A percentile compares a stretch with the other conserved stretches of the same genome.
These are phyloP conservation scores for Trichoderma sp. DNA, from an alignment of 2,329 filamentous ascomycete genomes.

Conservation along the genomic window DNA sequence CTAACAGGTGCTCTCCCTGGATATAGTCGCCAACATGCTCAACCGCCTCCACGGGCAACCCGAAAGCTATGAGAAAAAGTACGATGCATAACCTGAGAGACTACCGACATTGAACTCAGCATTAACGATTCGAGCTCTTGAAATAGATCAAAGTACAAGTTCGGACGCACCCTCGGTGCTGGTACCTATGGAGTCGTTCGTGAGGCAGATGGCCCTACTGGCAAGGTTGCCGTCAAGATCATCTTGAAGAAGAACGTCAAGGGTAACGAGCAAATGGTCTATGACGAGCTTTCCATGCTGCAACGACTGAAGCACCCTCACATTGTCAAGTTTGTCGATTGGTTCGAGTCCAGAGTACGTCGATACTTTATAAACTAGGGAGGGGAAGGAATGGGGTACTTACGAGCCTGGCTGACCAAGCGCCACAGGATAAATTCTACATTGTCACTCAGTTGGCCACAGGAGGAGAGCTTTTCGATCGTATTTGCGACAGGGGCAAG, in stretches of 20 bases:
- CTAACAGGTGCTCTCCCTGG: neutral
- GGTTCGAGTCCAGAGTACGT: conserved; percentile 94
- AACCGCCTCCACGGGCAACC: conserved; percentile 96
- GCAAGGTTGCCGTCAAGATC: conserved; percentile 95
- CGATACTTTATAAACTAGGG: neutral
- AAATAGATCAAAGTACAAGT: conserved; percentile 77
- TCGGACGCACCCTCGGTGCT: conserved; percentile 90
- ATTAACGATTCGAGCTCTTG: conserved; percentile 19
- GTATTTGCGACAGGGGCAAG: conserved; percentile 96
- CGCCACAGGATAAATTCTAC: conserved; percentile 90
- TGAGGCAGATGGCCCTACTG: conserved; percentile 81
- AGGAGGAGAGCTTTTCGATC: conserved; percentile 94
- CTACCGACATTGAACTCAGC: neutral
- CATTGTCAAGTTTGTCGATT: conserved; percentile 96
- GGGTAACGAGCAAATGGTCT: conserved; percentile 97
- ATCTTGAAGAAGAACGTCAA: conserved; percentile 99
- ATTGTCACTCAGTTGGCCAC: conserved; percentile 96
- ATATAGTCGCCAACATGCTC: conserved; percentile 80
- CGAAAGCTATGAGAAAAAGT: conserved; percentile 99
- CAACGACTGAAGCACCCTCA: conserved; percentile 89
- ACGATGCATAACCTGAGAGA: conserved; percentile 29
- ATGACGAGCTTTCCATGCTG: conserved; percentile 93
- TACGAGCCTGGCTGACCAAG: conserved; percentile 1
- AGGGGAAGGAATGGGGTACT: neutral
- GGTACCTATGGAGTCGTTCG: conserved; percentile 98